These are phyloP conservation scores for Kalaharituber pfeilii DNA, from an alignment of 2,329 filamentous ascomycete genomes.

Conservation along the genomic window DNA sequence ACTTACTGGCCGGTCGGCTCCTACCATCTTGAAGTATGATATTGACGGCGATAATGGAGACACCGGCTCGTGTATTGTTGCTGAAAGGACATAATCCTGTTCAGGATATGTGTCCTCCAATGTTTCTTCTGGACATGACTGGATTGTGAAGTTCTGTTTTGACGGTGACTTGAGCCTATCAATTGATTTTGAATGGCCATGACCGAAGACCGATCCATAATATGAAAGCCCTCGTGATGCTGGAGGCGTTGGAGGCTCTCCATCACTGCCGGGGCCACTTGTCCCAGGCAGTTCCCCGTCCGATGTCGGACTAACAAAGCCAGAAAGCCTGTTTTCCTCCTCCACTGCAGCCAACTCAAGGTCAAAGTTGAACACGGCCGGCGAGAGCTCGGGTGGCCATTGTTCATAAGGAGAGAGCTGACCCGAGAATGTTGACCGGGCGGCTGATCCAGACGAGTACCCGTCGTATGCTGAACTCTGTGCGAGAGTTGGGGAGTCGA, in stretches of 20 bases:
- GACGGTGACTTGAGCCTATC: background rate
- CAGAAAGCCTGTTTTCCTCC: background rate
- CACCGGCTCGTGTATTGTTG: background rate
- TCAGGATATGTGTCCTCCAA: background rate
- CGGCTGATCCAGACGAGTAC: background rate
- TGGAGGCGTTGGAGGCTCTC: background rate
- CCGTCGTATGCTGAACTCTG: background rate
- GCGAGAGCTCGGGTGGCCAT: background rate
- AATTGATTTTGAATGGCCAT: background rate
- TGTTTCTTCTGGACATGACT: background rate
- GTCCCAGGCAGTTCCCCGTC: background rate
- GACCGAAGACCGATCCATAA: background rate
- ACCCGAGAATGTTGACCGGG: background rate
- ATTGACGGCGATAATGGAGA: background rate
- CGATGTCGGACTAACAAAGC: background rate
- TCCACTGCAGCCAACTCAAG: background rate
- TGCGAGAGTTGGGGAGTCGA: background rate
- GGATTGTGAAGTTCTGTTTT: background rate
- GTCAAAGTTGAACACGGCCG: background rate
- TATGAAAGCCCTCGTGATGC: background rate
- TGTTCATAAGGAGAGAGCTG: background rate
- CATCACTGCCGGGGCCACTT: too few relatives aligned
- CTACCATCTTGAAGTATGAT: background rate
- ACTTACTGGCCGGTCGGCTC: background rate
- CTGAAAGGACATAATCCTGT: too few relatives aligned